Evolutionary conservation across 1,284 basidiomycete species (phyloP), one percentile per base, ranked within the genome.

Genomic region (Marasmius oreades): DNA sequence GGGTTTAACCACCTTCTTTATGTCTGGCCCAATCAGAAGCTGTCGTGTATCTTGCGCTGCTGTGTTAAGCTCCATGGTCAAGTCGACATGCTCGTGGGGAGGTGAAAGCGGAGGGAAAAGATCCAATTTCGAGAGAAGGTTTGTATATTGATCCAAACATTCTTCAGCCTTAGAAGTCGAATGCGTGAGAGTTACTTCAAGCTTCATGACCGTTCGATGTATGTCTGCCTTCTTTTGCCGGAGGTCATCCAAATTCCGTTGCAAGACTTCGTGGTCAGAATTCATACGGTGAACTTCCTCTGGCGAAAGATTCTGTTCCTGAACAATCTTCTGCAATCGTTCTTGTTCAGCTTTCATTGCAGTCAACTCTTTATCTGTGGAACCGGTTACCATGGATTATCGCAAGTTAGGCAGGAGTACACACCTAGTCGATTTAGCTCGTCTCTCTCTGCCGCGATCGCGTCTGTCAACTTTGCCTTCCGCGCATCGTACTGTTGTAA

Each of bases 261-360:
- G 74, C 22, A 95, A 75, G 20, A 76, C 81, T 64, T 93, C 90
- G 61, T 91, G 88, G 61, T 94, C 92, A 14, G 84, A 85, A 62
- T 87, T 94, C 92, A 95, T 95, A 34, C 85, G 84, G 50, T 81
- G 74, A 43, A 93, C 91, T 71, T 95, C 92, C 67, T 94, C 91
- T 0, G 88, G 88, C 1, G 88, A 82, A 31, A 95, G 78, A 66
- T 95, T 94, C 69, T 95, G 93, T 37, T 78, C 83, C 63, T 85
- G 84, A 20, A 95, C 90, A 11, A 90, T 80, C 1, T 80, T 77
- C 8, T 76, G 71, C 23, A 92, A 76, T 55, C 79, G 78, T n/a
- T 74, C 73, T 57, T 88, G 80, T 62, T 93, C 88, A 31, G 71
- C 70, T 62, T 78, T 80, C 31, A 90, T 73, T 52, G 80, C 77